These are phyloP conservation scores for Globisporangium solare DNA, from an alignment of 352 stramenopile genomes.

Conservation along the genomic window DNA sequence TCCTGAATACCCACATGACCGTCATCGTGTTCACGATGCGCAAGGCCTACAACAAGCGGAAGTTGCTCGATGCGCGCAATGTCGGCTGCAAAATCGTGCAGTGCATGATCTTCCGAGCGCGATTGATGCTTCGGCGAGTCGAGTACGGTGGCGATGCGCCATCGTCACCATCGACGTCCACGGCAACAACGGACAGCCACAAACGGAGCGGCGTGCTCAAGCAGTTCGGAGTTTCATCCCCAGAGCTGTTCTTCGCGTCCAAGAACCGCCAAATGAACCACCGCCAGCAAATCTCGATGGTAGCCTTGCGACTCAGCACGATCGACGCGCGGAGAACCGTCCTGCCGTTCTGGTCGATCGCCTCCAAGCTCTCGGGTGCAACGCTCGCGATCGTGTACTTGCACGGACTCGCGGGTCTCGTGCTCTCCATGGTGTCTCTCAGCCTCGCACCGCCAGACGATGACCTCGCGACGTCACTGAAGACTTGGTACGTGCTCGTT, in stretches of 20 bases:
- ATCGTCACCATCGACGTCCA: no score
- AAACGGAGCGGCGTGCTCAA: slow-evolving; percentile 20
- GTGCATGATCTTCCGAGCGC: slow-evolving; percentile 28
- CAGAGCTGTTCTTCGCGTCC: slow-evolving; percentile 15
- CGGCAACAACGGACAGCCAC: not conserved
- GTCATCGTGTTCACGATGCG: slow-evolving; percentile 30
- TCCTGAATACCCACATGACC: slow-evolving; percentile 26
- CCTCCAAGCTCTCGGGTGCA: not conserved
- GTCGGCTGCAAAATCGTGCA: slow-evolving; percentile 25
- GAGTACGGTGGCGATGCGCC: not conserved
- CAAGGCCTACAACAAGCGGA: slow-evolving; percentile 26
- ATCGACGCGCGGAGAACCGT: slow-evolving; percentile 16
- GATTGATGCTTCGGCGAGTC: slow-evolving; percentile 19
- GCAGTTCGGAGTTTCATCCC: slow-evolving; percentile 16
- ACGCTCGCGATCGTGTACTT: no score
- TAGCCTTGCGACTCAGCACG: slow-evolving; percentile 20
- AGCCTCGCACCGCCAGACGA: slow-evolving; percentile 16
- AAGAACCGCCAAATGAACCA: slow-evolving; percentile 8
- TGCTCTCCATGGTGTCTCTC: slow-evolving; percentile 11
- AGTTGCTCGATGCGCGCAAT: slow-evolving; percentile 20
- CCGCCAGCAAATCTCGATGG: slow-evolving; percentile 29
- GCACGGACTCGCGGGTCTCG: not conserved
- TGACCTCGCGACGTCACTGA: slow-evolving; percentile 19
- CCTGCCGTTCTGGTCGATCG: slow-evolving; percentile 4
- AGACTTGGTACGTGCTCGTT: slow-evolving; percentile 21